Evolutionary conservation across 2,329 filamentous ascomycete genomes (phyloP).

Genomic region (Daldinia sp.): DNA sequence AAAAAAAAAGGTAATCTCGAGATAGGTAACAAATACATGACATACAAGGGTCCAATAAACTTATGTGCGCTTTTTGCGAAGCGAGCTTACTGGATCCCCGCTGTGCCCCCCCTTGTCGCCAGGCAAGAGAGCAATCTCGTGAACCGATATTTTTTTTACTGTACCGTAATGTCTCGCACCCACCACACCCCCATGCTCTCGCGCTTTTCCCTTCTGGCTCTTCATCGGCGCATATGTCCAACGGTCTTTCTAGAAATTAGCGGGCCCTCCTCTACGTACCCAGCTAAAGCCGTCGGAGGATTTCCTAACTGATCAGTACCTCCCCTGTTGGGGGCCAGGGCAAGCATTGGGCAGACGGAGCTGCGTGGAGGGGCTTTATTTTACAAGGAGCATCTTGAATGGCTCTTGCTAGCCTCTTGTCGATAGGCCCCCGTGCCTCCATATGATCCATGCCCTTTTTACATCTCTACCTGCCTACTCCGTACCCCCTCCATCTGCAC

Average conservation of each 20-base stretch:
- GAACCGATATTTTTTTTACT: constrained; percentile 60
- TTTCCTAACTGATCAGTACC: constrained; percentile 60
- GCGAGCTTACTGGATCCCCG: constrained; percentile 57
- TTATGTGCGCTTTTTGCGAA: constrained; percentile 52
- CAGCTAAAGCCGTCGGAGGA: constrained; percentile 58
- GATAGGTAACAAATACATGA: constrained; percentile 34
- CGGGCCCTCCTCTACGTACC: constrained; percentile 54
- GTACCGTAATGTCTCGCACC: constrained; percentile 40
- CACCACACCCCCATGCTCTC: constrained; percentile 50
- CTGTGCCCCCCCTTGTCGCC: constrained; percentile 53
- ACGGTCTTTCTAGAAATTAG: constrained; percentile 62
- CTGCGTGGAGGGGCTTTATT: constrained; percentile 48
- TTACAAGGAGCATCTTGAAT: constrained; percentile 49
- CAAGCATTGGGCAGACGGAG: constrained; percentile 52
- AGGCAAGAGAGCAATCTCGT: constrained; percentile 57
- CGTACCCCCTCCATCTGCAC: constrained; percentile 47
- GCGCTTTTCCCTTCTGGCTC: constrained; percentile 57
- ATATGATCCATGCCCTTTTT: constrained; percentile 49
- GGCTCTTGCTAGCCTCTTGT: constrained; percentile 47
- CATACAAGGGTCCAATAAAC: constrained; percentile 42
- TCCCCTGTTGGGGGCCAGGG: constrained; percentile 55
- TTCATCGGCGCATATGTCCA: constrained; percentile 58
- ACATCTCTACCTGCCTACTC: constrained; percentile 52
- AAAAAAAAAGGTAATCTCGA: constrained; percentile 22
- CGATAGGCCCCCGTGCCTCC: constrained; percentile 52